Conservation (phyloP, 225 moss, liverwort and hornwort genomes). For the Pseudoscleropodium purum region DNA sequence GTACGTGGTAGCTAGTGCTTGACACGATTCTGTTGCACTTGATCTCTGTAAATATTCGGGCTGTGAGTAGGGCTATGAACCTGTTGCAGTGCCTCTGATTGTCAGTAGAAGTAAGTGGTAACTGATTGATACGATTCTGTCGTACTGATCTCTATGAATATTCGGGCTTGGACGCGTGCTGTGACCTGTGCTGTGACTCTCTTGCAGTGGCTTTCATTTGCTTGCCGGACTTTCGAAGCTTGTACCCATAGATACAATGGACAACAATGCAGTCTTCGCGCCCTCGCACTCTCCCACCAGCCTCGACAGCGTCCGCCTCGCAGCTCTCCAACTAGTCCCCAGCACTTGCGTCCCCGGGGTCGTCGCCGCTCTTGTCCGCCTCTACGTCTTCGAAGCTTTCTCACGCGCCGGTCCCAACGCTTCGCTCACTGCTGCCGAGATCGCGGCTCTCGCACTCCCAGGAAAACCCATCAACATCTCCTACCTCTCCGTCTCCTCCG, state of each 20-base stretch:
- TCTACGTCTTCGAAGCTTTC: conserved; percentile 19
- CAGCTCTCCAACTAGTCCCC: background rate
- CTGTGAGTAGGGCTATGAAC: background rate
- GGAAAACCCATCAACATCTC: background rate
- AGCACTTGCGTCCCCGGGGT: background rate
- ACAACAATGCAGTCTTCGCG: background rate
- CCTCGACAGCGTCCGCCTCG: background rate
- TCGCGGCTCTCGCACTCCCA: conserved; percentile 2
- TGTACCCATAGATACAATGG: too few species aligned
- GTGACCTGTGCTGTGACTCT: background rate
- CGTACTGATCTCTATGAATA: background rate
- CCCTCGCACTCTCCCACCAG: background rate
- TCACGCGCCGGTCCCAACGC: background rate
- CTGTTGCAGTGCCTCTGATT: background rate
- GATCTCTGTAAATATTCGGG: background rate
- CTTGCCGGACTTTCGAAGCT: background rate
- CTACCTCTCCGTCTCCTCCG: conserved; percentile 14
- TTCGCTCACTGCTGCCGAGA: conserved; percentile 4
- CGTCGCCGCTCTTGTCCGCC: background rate
- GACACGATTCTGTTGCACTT: background rate
- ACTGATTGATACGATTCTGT: background rate
- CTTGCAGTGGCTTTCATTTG: background rate
- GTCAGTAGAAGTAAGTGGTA: too few species aligned
- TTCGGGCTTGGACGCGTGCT: background rate
- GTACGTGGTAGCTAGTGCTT: background rate